These are phyloP conservation scores for Hymenoscyphus linearis DNA, from an alignment of 2,329 filamentous ascomycete genomes.

Conservation along the genomic window DNA sequence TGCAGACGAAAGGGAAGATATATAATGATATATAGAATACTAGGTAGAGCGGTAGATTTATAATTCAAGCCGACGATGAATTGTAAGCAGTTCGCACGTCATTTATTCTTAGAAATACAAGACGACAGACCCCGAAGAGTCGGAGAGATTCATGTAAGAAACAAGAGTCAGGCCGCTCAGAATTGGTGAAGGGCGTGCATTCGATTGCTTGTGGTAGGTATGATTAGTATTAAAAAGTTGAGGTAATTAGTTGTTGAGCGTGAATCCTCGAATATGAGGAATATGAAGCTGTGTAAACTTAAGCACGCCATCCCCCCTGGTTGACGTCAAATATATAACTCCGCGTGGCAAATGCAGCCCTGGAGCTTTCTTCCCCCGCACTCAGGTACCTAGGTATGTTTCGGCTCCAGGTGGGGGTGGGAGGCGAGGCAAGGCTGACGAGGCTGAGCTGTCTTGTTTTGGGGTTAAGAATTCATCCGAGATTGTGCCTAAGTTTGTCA, in stretches of 20 bases:
- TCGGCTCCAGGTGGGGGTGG: too few relatives aligned
- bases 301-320: too few relatives aligned
- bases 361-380: too few relatives aligned
- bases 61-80: not conserved
- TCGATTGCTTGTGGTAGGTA: not conserved
- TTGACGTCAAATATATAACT: too few relatives aligned
- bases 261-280: too few relatives aligned
- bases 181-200: not conserved
- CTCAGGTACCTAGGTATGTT: too few relatives aligned
- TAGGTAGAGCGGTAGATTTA: not conserved
- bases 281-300: too few relatives aligned
- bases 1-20: not conserved
- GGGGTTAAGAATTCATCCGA: too few relatives aligned
- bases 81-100: slow-evolving; percentile 7
- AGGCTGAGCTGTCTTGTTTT: too few relatives aligned
- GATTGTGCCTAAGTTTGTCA: too few relatives aligned
- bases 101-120: slow-evolving; percentile 6
- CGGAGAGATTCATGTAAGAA: not conserved
- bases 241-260: not conserved
- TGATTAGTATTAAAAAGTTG: not conserved
- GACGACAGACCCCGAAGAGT: not conserved
- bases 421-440: too few relatives aligned
- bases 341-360: too few relatives aligned
- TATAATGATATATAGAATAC: slow-evolving; percentile 9
- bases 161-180: not conserved